These are phyloP conservation scores for Penicillium carneum DNA, from an alignment of 2,329 filamentous ascomycete genomes.

Conservation along the genomic window DNA sequence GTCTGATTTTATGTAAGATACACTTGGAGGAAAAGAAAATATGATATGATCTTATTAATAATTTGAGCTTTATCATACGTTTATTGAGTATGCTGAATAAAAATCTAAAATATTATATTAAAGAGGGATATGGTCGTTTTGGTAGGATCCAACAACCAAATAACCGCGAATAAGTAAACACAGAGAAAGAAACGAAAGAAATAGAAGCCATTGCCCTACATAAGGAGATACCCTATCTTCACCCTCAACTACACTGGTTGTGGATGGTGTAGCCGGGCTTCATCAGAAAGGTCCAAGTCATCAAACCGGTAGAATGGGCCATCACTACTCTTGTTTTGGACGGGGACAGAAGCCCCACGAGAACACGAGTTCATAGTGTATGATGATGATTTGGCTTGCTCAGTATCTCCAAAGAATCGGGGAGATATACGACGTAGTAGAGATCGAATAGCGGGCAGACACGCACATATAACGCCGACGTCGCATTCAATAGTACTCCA, in stretches of 20 bases:
- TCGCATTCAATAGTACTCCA: slow-evolving; percentile 45
- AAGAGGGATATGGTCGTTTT: background rate
- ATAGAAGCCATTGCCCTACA: background rate
- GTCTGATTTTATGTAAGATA: too few species aligned
- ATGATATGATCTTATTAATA: background rate
- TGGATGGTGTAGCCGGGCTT: slow-evolving; percentile 24
- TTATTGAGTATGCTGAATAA: background rate
- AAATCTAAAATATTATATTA: background rate
- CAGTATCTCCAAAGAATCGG: slow-evolving; percentile 46
- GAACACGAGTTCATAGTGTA: slow-evolving; percentile 26
- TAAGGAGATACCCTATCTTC: background rate
- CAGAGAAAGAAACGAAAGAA: background rate
- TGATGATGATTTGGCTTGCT: slow-evolving; percentile 23
- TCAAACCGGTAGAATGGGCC: slow-evolving; percentile 33
- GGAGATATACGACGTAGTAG: slow-evolving; percentile 51
- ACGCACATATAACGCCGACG: slow-evolving; percentile 43
- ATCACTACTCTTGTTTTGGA: slow-evolving; percentile 28
- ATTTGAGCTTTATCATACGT: background rate
- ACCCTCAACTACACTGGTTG: slow-evolving; percentile 3
- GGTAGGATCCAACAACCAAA: too few species aligned
- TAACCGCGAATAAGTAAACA: background rate
- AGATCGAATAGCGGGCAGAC: slow-evolving; percentile 46
- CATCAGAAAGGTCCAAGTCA: slow-evolving; percentile 32
- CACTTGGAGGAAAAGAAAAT: background rate
- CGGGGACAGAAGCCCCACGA: slow-evolving; percentile 15